Percentiles rank a stretch among this genome's conserved stretches.
These are phyloP conservation scores for Sequoiadendron giganteum DNA, from an alignment of 75 land plant genomes.

Conservation along the genomic window DNA sequence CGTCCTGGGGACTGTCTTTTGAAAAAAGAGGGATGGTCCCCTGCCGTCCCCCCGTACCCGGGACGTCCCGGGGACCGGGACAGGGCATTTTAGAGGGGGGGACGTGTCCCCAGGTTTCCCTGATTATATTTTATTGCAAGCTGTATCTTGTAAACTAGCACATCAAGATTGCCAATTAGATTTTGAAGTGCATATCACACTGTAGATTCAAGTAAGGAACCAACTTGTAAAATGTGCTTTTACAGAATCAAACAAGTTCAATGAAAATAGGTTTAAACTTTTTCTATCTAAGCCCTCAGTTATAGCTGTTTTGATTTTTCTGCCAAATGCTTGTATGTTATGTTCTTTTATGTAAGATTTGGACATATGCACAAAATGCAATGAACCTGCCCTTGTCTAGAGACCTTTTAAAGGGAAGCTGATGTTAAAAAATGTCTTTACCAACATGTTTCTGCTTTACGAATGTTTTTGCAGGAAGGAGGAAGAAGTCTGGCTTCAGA, in stretches of 20 bases:
- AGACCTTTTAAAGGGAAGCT: background rate
- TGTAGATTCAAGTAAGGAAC: background rate
- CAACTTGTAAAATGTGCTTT: background rate
- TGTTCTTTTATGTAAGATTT: background rate
- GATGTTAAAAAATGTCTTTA: background rate
- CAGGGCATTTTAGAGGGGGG: no score
- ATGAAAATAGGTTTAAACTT: background rate
- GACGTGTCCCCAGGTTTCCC: no score
- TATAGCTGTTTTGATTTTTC: background rate
- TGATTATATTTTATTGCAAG: background rate
- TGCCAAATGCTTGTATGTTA: background rate
- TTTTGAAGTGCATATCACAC: background rate
- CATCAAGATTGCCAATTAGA: background rate
- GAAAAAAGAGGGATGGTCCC: no score
- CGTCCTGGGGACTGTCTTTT: no score
- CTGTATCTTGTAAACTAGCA: background rate
- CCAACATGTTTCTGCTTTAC: background rate
- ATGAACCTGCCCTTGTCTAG: background rate
- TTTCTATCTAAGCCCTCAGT: background rate
- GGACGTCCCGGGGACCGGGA: no score
- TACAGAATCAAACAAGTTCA: background rate
- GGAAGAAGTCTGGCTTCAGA: constrained; percentile 76
- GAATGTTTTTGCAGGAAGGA: constrained; percentile 64
- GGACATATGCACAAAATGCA: background rate
- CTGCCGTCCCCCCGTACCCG: no score